These are phyloP conservation scores for Peronospora farinosa DNA, from an alignment of 352 stramenopile genomes.

Conservation along the genomic window DNA sequence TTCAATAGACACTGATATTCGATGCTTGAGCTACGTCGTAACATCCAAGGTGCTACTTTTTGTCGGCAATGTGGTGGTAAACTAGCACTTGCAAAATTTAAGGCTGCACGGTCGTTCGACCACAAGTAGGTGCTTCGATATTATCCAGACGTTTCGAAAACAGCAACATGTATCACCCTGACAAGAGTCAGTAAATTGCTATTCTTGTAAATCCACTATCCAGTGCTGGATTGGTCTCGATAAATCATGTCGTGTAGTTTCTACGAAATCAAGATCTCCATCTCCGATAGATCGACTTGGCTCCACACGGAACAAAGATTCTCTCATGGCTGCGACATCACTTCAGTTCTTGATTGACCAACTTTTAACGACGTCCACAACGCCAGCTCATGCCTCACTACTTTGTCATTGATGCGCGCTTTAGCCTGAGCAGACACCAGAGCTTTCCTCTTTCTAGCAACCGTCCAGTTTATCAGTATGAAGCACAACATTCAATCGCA, in stretches of 20 bases:
- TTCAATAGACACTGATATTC: not conserved
- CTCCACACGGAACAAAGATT: slow-evolving; percentile 12
- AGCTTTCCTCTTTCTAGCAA: not conserved
- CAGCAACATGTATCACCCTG: slow-evolving; percentile 3
- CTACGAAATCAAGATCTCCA: too few species aligned
- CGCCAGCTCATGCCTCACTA: slow-evolving; percentile 22
- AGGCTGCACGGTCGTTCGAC: not conserved
- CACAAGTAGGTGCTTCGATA: slow-evolving; percentile 11
- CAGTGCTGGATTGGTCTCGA: slow-evolving; percentile 22
- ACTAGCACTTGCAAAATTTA: slow-evolving; percentile 1
- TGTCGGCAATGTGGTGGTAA: not conserved
- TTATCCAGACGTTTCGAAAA: not conserved
- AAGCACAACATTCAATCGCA: not conserved
- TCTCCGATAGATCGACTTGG: too few species aligned
- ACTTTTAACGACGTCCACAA: not conserved
- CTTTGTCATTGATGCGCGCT: slow-evolving; percentile 24
- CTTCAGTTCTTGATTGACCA: slow-evolving; percentile 14
- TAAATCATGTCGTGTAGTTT: slow-evolving; percentile 1
- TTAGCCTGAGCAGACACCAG: slow-evolving; percentile 17
- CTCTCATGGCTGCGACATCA: not conserved
- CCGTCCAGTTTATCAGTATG: not conserved
- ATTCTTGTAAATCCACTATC: slow-evolving; percentile 11
- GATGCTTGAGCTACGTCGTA: not conserved
- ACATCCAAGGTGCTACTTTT: slow-evolving; percentile 2
- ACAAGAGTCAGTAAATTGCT: slow-evolving; percentile 14